Evolutionary conservation across 768 basidiomycete species (phyloP), one percentile per base, ranked within the genome.

Genomic region (Suillus americanus): DNA sequence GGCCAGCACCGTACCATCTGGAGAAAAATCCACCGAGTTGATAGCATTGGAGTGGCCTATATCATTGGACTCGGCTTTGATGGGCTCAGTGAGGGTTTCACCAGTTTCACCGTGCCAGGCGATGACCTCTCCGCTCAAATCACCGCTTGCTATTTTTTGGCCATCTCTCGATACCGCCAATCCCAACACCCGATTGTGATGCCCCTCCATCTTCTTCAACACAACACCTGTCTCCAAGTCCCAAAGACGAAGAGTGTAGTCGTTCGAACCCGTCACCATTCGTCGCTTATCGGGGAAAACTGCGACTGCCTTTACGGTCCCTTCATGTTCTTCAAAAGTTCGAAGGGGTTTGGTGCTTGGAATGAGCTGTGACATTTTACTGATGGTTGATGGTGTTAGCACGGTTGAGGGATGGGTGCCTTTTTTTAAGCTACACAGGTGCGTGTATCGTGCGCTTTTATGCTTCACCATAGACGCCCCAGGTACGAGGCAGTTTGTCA

Each of bases 111-210:
- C 45, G 45, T 46, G n/a, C 45, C 45, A 23, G 45, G n/a, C 45
- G n/a, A 46, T 46, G n/a, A 46, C 0, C 1, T 23, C 12, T 46
- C 45, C 45, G 0, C 2, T 4, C 1, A 0, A 0, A 46, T 46
- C n/a, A 23, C 10, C n/a, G 45, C 45, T n/a, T 46, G n/a, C 45
- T 46, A 46, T 46, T 2, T 5, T 46, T 46, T n/a, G 45, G 3
- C 45, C 45, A 46, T 46, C n/a, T 23, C 45, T n/a, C 23, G 45
- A 46, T n/a, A 46, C 45, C 4, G n/a, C 45, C n/a, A 46, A 23
- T 46, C 9, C n/a, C 10, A 2, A 2, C n/a, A 23, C 45, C 4
- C 0, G 0, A 2, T 0, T 5, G 45, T n/a, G 2, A 46, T 46
- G 45, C 10, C 45, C 45, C n/a, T 46, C n/a, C 45, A 46, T 46